phyloP scores from a whole-genome alignment of 805 yeast genomes.

The Myxozyma sirexii region DNA sequence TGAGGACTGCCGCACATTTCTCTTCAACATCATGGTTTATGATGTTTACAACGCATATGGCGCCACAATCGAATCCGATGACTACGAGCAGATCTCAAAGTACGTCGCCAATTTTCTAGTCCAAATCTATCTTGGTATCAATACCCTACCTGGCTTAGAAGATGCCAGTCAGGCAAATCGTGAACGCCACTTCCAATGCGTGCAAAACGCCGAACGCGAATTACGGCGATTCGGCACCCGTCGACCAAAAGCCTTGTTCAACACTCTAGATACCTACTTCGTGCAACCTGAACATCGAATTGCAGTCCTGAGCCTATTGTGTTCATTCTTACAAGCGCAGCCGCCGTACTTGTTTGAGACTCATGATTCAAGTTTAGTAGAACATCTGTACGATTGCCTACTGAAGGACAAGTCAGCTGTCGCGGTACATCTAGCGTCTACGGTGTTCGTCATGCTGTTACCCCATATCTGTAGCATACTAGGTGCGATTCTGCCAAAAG shows the following conservation, averaged over 20 bases:
- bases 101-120: constrained; percentile 38
- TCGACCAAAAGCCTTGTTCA: constrained; percentile 46
- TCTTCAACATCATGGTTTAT: constrained; percentile 39
- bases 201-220: constrained; percentile 48
- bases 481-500: constrained; percentile 44
- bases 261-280: constrained; percentile 46
- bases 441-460: constrained; percentile 48
- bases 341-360: constrained; percentile 43
- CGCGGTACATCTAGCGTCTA: constrained; percentile 45
- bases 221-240: constrained; percentile 50
- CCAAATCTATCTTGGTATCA: constrained; percentile 29
- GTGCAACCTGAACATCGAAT: constrained; percentile 44
- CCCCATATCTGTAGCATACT: constrained; percentile 51
- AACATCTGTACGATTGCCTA: constrained; percentile 46
- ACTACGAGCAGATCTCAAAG: constrained; percentile 35
- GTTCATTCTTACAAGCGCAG: constrained; percentile 43
- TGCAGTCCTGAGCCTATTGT: constrained; percentile 40
- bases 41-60: constrained; percentile 33
- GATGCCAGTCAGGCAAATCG: constrained; percentile 8
- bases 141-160: constrained; percentile 23
- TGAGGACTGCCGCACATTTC: constrained; percentile 40
- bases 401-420: constrained; percentile 49
- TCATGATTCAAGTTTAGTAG: constrained; percentile 45
- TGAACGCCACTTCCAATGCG: constrained; percentile 55
- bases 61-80: constrained; percentile 6